These are phyloP conservation scores for Fraxinus sp. DNA, from an alignment of 305 asterid genomes.

Conservation along the genomic window DNA sequence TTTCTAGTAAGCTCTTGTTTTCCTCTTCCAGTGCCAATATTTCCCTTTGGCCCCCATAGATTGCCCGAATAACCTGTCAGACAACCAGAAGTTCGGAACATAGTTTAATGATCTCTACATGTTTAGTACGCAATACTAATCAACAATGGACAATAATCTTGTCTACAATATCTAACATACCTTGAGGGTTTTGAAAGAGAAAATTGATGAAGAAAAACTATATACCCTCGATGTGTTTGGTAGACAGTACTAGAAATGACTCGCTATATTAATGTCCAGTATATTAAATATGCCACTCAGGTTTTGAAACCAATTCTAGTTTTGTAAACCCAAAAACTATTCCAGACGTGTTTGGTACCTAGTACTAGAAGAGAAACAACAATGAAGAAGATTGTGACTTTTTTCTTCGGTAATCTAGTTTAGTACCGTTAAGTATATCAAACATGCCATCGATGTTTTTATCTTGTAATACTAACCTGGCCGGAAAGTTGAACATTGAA, in stretches of 20 bases:
- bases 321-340: not conserved
- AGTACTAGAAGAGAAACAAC: not conserved
- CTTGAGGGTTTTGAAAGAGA: not conserved
- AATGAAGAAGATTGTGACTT: not conserved
- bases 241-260: not conserved
- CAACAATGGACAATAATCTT: not conserved
- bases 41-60: conserved; percentile 59
- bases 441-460: not conserved
- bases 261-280: not conserved
- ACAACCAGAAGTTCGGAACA: not conserved
- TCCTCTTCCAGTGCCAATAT: conserved; percentile 54
- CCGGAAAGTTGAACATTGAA: conserved; percentile 52
- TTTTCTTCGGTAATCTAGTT: not conserved
- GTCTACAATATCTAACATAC: not conserved
- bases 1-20: conserved; percentile 56
- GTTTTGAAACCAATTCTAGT: not conserved
- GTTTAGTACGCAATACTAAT: not conserved
- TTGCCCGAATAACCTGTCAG: conserved; percentile 56
- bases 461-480: conserved; percentile 43
- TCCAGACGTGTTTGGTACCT: not conserved
- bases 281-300: not conserved
- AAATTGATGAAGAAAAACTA: not conserved
- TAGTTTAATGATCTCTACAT: not conserved
- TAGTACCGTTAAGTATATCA: not conserved
- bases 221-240: not conserved